phyloP scores from a whole-genome alignment of 352 stramenopile species.

The Peronosclerospora sorghi region DNA sequence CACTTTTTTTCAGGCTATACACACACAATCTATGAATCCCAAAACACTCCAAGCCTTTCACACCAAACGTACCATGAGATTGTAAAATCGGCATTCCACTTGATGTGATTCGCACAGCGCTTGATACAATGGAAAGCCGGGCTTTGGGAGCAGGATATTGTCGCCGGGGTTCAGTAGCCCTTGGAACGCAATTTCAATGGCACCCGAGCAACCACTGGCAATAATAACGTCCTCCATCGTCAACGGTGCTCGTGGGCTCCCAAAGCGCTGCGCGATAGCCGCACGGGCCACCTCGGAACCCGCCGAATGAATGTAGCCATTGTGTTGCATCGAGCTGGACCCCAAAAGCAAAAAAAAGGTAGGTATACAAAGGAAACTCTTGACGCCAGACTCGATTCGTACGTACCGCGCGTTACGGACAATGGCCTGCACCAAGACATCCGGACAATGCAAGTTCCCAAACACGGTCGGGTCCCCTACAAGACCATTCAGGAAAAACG shows the following conservation, averaged over 20 bases:
- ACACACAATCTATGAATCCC: too few relatives aligned
- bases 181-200: too few relatives aligned
- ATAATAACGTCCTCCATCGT: constrained; percentile 91
- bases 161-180: constrained; percentile 85
- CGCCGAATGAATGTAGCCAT: constrained; percentile 87
- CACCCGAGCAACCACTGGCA: too few relatives aligned
- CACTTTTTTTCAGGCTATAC: too few relatives aligned
- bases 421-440: too few relatives aligned
- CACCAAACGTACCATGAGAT: constrained; percentile 44
- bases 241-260: constrained; percentile 34
- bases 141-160: constrained; percentile 89
- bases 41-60: too few relatives aligned
- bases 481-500: constrained; percentile 88
- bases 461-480: too few relatives aligned
- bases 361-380: too few relatives aligned
- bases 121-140: too few relatives aligned
- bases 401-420: too few relatives aligned
- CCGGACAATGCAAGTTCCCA: too few relatives aligned
- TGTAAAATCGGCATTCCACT: constrained; percentile 88
- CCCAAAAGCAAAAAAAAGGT: not conserved
- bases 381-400: constrained; percentile 64
- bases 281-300: constrained; percentile 74
- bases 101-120: constrained; percentile 89
- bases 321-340: constrained; percentile 53
- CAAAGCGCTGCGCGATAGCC: too few relatives aligned